Evolutionary conservation across 208 protist species (phyloP).

Genomic region (Herpetomonas samuelpessoai): DNA sequence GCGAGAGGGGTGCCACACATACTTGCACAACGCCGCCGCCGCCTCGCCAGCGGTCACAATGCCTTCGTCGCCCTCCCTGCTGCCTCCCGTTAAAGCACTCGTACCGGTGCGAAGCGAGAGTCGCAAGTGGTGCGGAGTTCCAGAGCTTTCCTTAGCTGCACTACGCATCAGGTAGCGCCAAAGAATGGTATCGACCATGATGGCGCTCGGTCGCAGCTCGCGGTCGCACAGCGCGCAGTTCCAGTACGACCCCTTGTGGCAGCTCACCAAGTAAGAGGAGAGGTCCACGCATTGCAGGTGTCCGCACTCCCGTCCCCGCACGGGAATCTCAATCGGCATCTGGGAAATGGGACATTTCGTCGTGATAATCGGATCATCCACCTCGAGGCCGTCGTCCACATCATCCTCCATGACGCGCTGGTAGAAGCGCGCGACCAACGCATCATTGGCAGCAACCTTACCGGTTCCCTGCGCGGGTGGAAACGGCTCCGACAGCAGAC

Average conservation of each 20-base stretch:
- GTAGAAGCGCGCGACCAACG: constrained; percentile 20
- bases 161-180: constrained; percentile 41
- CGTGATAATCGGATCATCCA: constrained; percentile 66
- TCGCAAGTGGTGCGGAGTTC: constrained; percentile 25
- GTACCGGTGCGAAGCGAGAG: constrained; percentile 16
- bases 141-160: background rate
- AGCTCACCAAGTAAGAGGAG: constrained; percentile 51
- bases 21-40: constrained; percentile 1
- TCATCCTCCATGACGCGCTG: constrained; percentile 29
- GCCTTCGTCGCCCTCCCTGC: too few species aligned
- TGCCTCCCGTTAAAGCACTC: too few species aligned
- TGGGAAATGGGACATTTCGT: constrained; percentile 81
- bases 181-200: constrained; percentile 67
- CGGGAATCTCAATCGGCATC: constrained; percentile 58
- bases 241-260: constrained; percentile 75
- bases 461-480: background rate
- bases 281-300: constrained; percentile 87
- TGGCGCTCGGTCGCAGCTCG: constrained; percentile 43
- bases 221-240: constrained; percentile 83
- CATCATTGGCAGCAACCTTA: constrained; percentile 7
- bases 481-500: constrained; percentile 8
- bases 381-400: constrained; percentile 53
- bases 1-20: constrained; percentile 33
- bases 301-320: constrained; percentile 54
- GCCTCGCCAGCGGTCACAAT: background rate